These are phyloP conservation scores for Phytophthora pseudosyringae DNA, from an alignment of 352 stramenopile species.

Conservation along the genomic window DNA sequence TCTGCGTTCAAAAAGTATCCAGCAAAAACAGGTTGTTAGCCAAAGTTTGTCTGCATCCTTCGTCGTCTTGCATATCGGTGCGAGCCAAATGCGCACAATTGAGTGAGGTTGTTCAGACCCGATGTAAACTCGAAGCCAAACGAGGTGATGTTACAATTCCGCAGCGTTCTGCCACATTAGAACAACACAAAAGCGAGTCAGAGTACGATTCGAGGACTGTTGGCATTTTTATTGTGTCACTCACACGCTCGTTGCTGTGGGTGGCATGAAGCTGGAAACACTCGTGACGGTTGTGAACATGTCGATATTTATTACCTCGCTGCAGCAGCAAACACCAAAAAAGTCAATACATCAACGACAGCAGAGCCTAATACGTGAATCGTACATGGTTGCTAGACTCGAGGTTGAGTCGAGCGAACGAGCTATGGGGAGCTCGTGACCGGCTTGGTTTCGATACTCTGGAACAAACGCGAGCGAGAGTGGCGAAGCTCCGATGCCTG, in stretches of 20 bases:
- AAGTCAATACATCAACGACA: background rate
- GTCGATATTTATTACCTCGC: slow-evolving; percentile 34
- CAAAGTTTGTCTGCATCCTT: background rate
- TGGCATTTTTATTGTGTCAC: slow-evolving; percentile 1
- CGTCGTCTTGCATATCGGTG: background rate
- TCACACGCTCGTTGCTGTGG: slow-evolving; percentile 32
- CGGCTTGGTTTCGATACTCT: slow-evolving; percentile 32
- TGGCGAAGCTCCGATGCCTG: slow-evolving; percentile 21
- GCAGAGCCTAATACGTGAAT: background rate
- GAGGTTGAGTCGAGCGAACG: slow-evolving; percentile 16
- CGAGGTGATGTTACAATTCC: slow-evolving; percentile 50
- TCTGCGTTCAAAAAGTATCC: slow-evolving; percentile 24
- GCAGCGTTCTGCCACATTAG: slow-evolving; percentile 34
- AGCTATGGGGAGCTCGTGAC: slow-evolving; percentile 24
- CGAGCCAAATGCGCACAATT: slow-evolving; percentile 28
- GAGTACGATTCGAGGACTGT: background rate
- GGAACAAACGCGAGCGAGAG: slow-evolving; percentile 32
- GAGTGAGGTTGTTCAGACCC: slow-evolving; percentile 29
- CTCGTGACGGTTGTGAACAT: slow-evolving; percentile 25
- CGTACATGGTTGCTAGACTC: slow-evolving; percentile 30
- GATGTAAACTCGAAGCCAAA: slow-evolving; percentile 42
- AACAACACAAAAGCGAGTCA: background rate
- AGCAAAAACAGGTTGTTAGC: background rate
- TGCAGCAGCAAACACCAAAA: slow-evolving; percentile 6
- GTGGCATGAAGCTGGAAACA: slow-evolving; percentile 27